Evolutionary conservation across 257 asterid species (phyloP).

Genomic region (Gentiana macrophylla): DNA sequence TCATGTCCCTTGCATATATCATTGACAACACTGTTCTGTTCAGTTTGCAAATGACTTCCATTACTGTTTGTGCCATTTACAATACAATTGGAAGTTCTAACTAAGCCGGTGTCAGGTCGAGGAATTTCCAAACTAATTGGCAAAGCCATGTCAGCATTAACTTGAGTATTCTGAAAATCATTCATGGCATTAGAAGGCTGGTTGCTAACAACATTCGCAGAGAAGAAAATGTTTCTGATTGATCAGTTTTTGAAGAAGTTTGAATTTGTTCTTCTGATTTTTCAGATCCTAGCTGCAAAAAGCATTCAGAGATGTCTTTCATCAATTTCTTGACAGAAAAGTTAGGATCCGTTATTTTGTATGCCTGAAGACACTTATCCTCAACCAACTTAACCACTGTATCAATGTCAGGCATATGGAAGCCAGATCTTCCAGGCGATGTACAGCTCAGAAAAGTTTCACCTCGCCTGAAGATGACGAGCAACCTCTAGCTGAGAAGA

Average conservation of each 20-base stretch:
- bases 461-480: constrained; percentile 24
- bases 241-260: background rate
- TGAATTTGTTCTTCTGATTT: background rate
- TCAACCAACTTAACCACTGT: constrained; percentile 18
- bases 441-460: constrained; percentile 14
- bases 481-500: constrained; percentile 13
- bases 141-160: constrained; percentile 20
- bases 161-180: constrained; percentile 16
- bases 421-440: constrained; percentile 10
- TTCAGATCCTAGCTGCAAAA: constrained; percentile 34
- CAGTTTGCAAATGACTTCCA: constrained; percentile 15
- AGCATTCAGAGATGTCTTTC: constrained; percentile 43
- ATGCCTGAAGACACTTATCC: constrained; percentile 28
- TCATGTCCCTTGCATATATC: constrained; percentile 53
- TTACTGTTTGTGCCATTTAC: constrained; percentile 19
- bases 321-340: constrained; percentile 41
- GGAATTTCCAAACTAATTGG: constrained; percentile 8
- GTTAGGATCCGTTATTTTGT: constrained; percentile 29
- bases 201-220: background rate
- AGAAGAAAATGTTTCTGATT: background rate
- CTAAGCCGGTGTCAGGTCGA: constrained; percentile 24
- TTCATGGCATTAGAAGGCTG: constrained; percentile 4
- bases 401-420: constrained; percentile 17
- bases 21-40: constrained; percentile 24
- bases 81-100: constrained; percentile 13